A percentile compares a stretch with the other conserved stretches of the same genome.
These are phyloP conservation scores for Tardiomyces depauwii DNA, from an alignment of 1,139 yeast species.

Conservation along the genomic window DNA sequence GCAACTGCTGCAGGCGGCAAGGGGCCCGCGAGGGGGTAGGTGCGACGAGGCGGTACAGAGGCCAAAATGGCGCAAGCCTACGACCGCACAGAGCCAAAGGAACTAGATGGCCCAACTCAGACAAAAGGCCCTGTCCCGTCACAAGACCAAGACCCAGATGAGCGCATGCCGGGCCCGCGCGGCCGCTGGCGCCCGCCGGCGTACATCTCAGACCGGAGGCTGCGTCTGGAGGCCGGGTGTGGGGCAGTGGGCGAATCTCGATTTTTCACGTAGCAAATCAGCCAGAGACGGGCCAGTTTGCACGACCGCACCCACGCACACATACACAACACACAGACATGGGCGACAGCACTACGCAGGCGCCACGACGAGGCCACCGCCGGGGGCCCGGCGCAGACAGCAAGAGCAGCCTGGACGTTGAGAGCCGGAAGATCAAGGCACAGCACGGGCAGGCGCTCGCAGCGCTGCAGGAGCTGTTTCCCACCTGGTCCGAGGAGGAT, in stretches of 20 bases:
- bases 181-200: too few species aligned
- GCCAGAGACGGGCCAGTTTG: slow-evolving; percentile 1
- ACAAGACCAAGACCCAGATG: too few species aligned
- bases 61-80: too few species aligned
- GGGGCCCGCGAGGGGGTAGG: too few species aligned
- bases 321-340: slow-evolving; percentile 9
- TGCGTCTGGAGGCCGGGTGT: not conserved
- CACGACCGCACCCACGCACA: slow-evolving; percentile 4
- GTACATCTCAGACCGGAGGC: too few species aligned
- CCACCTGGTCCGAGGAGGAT: slow-evolving; percentile 90
- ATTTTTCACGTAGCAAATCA: not conserved
- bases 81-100: too few species aligned
- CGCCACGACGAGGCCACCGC: slow-evolving; percentile 4
- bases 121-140: too few species aligned
- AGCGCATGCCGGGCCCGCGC: too few species aligned
- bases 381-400: not conserved
- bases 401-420: slow-evolving; percentile 24
- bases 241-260: not conserved
- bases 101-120: too few species aligned
- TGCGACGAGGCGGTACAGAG: too few species aligned
- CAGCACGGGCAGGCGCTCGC: slow-evolving; percentile 27
- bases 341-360: slow-evolving; percentile 2
- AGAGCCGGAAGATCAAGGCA: slow-evolving; percentile 24
- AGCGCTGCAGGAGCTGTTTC: slow-evolving; percentile 74
- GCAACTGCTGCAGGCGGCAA: too few species aligned